Base-by-base conservation (phyloP, 257 asterid genomes). In the Datura wrightii region DNA sequence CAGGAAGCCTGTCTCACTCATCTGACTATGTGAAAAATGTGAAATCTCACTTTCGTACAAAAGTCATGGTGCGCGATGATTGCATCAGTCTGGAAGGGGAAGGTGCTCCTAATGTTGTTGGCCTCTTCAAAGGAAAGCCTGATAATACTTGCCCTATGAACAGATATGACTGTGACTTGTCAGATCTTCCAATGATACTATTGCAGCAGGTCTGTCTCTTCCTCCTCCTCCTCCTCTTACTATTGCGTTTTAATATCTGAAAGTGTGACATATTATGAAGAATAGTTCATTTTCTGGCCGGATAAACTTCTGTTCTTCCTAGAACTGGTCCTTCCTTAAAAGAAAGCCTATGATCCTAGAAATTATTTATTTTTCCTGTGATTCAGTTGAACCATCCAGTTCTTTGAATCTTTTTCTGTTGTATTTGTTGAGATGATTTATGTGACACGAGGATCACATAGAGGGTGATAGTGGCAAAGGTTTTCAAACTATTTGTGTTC, bases 81-180 rank as follows among this genome's bases (percentile, higher is more conserved):
- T 93, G 94, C 87, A 93, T 95, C 78, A 97, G 87, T 44, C 92
- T 97, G 84, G 98, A 93, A 88, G 99, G 99, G 85, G 99, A 97
- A 92, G 98, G 98, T 67, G 93, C 97, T 86, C 99, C 98, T 53
- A 92, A 90, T 83, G 90, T 97, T 87, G 94, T 93, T n/a, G 91
- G 97, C 79, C 92, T 95, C 31, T 93, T 97, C 90, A 92, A 94
- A 86, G 99, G 97, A 86, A 94, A 90, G 84, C 62, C 94, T 31
- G 94, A 92, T 56, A 87, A 86, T 11, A 70, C 84, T 79, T 85
- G 84, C 82, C 85, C 97, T 66, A 88, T 93, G 87, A 91, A 92
- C 86, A 91, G 93, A 87, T 92, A 93, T 79, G 93, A 92, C 31
- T 95, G 98, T 86, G 98, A 94, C 91, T 90, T 93, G 90, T 92